phyloP scores from a whole-genome alignment of 768 basidiomycete species.

The Suillus ampliporus region DNA sequence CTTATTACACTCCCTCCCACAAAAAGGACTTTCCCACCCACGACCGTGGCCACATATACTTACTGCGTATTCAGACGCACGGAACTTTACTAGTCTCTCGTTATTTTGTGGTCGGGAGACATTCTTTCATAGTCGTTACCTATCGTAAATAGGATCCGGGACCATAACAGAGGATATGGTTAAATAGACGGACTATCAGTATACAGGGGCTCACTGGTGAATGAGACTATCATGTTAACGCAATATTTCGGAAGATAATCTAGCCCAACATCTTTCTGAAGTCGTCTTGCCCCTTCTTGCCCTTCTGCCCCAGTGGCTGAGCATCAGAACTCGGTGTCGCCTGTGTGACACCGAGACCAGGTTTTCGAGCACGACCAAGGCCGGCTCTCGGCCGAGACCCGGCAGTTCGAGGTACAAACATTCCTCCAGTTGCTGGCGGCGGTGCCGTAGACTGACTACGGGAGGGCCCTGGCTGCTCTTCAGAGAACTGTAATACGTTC shows the following conservation, averaged over 20 bases:
- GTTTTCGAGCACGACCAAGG: slow-evolving; percentile 60
- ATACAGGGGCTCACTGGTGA: background rate
- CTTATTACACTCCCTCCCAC: background rate
- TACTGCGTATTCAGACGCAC: background rate
- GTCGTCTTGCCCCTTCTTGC: slow-evolving; percentile 78
- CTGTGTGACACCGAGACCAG: slow-evolving; percentile 29
- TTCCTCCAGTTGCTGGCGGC: slow-evolving; percentile 46
- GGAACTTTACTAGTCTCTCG: slow-evolving; percentile 4
- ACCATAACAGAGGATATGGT: background rate
- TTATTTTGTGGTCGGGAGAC: slow-evolving; percentile 1
- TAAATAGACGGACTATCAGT: background rate
- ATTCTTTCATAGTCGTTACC: slow-evolving; percentile 7
- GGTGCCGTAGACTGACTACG: slow-evolving; percentile 37
- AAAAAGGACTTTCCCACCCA: background rate
- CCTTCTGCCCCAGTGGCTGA: slow-evolving; percentile 30
- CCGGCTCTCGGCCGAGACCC: slow-evolving; percentile 74
- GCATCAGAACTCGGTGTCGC: slow-evolving; percentile 25
- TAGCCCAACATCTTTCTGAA: slow-evolving; percentile 78
- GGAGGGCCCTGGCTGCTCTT: slow-evolving; percentile 49
- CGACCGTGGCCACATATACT: slow-evolving; percentile 1
- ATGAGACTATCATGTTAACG: background rate
- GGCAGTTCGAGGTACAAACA: slow-evolving; percentile 74
- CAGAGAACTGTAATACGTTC: slow-evolving; percentile 59
- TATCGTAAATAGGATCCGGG: slow-evolving; percentile 7
- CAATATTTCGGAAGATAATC: too few relatives aligned